Evolutionary conservation across 345 rosid genomes (phyloP).

Genomic region (Turnera subulata): DNA sequence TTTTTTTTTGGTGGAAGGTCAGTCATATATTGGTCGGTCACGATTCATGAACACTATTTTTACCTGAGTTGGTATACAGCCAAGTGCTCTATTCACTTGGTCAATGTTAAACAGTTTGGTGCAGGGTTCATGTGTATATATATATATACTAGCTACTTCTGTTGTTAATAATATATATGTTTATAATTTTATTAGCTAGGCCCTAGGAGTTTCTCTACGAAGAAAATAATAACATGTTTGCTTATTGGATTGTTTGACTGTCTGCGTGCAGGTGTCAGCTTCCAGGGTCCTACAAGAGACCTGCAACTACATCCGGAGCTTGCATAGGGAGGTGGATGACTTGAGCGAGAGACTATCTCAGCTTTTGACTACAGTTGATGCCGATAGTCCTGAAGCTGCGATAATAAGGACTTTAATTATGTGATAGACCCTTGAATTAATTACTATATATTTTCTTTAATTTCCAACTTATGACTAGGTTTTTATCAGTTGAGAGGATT

Average conservation of each 20-base stretch:
- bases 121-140: no score
- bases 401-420: constrained; percentile 87
- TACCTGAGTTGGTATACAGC: not conserved
- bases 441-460: no score
- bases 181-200: no score
- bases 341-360: constrained; percentile 85
- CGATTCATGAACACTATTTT: not conserved
- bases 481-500: constrained; percentile 27
- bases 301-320: constrained; percentile 81
- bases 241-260: not conserved
- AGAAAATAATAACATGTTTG: constrained; percentile 2
- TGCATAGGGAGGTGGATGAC: constrained; percentile 86
- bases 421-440: constrained; percentile 19
- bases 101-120: not conserved
- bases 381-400: constrained; percentile 86
- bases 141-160: no score
- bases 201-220: no score
- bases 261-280: constrained; percentile 60
- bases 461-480: not conserved
- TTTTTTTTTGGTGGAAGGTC: no score
- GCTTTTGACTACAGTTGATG: constrained; percentile 74
- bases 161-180: no score
- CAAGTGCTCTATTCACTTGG: not conserved
- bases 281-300: constrained; percentile 93
- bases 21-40: no score